Conservation (phyloP, 2,329 filamentous ascomycete genomes). For the Knoxdaviesia capensis region DNA sequence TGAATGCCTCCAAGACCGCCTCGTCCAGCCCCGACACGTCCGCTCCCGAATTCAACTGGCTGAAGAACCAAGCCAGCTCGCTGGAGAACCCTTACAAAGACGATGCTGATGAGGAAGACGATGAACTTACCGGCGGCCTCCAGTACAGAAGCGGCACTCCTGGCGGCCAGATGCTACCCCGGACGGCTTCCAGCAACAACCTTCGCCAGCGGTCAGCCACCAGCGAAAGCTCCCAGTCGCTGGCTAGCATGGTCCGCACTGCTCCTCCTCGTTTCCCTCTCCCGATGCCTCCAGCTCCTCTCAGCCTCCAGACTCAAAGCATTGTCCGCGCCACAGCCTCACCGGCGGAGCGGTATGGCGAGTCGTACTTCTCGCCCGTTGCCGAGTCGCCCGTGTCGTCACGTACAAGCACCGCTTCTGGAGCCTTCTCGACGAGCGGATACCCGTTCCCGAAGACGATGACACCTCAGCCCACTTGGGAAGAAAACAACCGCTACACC, state of each 20-base stretch:
- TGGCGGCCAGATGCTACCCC: slow-evolving; percentile 23
- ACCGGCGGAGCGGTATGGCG: slow-evolving; percentile 40
- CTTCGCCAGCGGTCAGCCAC: slow-evolving; percentile 60
- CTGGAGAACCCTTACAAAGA: slow-evolving; percentile 69
- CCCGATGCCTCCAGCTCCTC: slow-evolving; percentile 30
- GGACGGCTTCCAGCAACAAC: slow-evolving; percentile 56
- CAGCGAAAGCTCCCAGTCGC: slow-evolving; percentile 42
- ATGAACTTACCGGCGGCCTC: slow-evolving; percentile 11
- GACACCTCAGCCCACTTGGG: slow-evolving; percentile 47
- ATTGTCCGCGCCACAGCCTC: slow-evolving; percentile 24
- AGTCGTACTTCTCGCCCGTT: slow-evolving; percentile 86
- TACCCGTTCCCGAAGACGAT: slow-evolving; percentile 57
- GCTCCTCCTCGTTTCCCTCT: slow-evolving; percentile 56
- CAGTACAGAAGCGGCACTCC: slow-evolving; percentile 8
- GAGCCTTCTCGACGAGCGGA: slow-evolving; percentile 37
- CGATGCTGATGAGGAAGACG: slow-evolving; percentile 41
- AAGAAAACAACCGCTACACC: slow-evolving; percentile 64
- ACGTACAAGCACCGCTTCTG: slow-evolving; percentile 54
- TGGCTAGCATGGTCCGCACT: slow-evolving; percentile 34
- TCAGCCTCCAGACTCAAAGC: slow-evolving; percentile 48
- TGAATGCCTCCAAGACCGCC: slow-evolving; percentile 28
- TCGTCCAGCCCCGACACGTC: slow-evolving; percentile 21
- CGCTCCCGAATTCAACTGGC: slow-evolving; percentile 63
- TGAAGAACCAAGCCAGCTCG: slow-evolving; percentile 42
- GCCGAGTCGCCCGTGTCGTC: slow-evolving; percentile 61